Percentiles rank a stretch among this genome's conserved stretches.
phyloP scores from a whole-genome alignment of 257 asterid genomes.

The Solanum microdontum region DNA sequence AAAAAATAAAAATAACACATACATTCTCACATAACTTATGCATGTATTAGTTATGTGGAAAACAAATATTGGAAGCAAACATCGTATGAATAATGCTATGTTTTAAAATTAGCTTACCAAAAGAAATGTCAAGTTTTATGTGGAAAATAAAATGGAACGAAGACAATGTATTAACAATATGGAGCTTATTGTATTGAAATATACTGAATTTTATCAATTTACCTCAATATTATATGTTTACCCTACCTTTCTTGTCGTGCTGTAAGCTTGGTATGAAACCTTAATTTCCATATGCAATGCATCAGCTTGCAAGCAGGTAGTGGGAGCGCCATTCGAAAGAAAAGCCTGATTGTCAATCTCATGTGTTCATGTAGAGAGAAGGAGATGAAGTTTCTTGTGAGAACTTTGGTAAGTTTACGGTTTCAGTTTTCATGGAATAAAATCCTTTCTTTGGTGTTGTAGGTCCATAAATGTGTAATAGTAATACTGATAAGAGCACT shows the following conservation, averaged over 20 bases:
- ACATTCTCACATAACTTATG: too few relatives aligned
- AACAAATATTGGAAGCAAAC: too few relatives aligned
- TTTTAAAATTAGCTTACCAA: not conserved
- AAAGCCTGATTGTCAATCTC: conserved; percentile 68
- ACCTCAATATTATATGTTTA: not conserved
- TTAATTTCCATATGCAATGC: conserved; percentile 24
- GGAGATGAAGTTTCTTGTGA: conserved; percentile 83
- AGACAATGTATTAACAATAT: not conserved
- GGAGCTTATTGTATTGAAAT: not conserved
- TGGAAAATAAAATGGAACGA: not conserved
- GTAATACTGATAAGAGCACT: not conserved
- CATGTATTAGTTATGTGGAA: too few relatives aligned
- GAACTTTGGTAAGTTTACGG: conserved; percentile 61
- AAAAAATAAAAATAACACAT: too few relatives aligned
- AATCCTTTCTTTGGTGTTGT: not conserved
- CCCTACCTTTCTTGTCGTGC: not conserved
- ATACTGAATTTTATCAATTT: not conserved
- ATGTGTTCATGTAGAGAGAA: conserved; percentile 88
- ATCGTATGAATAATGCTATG: not conserved
- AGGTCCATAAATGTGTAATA: not conserved
- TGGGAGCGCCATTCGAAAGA: conserved; percentile 71
- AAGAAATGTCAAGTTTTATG: not conserved
- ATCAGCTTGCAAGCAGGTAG: conserved; percentile 89
- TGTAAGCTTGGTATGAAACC: not conserved
- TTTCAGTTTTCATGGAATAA: not conserved